Evolutionary conservation across 352 stramenopile species (phyloP).

Genomic region (Phytophthora crassamura): DNA sequence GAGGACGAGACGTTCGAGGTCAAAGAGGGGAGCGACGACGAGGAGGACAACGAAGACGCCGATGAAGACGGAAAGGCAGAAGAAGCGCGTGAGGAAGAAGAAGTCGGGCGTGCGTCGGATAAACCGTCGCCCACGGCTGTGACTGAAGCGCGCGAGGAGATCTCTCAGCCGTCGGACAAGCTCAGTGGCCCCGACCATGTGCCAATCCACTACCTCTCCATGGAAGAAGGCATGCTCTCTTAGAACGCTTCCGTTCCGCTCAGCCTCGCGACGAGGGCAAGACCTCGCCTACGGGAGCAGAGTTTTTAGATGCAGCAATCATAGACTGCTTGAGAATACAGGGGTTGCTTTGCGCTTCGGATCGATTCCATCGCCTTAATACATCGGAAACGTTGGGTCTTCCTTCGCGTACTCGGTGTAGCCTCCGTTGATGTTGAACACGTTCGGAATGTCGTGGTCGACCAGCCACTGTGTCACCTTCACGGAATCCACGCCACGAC

Average conservation of each 20-base stretch:
- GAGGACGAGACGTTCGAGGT: slow-evolving; percentile 53
- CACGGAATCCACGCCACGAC: slow-evolving; percentile 79
- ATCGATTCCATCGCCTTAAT: slow-evolving; percentile 39
- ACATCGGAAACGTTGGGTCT: slow-evolving; percentile 77
- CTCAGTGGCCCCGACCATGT: slow-evolving; percentile 33
- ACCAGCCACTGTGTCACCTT: slow-evolving; percentile 67
- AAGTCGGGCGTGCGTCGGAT: slow-evolving; percentile 16
- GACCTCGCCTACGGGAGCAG: slow-evolving; percentile 18
- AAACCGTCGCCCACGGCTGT: slow-evolving; percentile 34
- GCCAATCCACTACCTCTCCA: slow-evolving; percentile 61
- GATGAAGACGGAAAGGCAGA: slow-evolving; percentile 18
- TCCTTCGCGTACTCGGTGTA: slow-evolving; percentile 68
- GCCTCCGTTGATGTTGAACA: slow-evolving; percentile 74
- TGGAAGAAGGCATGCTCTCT: slow-evolving; percentile 62
- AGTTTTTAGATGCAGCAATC: slow-evolving; percentile 33
- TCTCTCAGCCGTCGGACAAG: slow-evolving; percentile 21
- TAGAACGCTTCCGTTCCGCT: slow-evolving; percentile 6
- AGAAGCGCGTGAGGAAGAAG: not conserved
- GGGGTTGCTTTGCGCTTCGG: slow-evolving; percentile 6
- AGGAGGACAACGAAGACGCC: slow-evolving; percentile 39
- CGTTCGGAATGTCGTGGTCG: slow-evolving; percentile 42
- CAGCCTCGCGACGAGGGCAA: slow-evolving; percentile 6
- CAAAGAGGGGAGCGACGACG: slow-evolving; percentile 51
- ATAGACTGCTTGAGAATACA: slow-evolving; percentile 34
- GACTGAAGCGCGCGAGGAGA: slow-evolving; percentile 25